Conservation (phyloP, 129 eudicot species). For the Flaveria trinervia region DNA sequence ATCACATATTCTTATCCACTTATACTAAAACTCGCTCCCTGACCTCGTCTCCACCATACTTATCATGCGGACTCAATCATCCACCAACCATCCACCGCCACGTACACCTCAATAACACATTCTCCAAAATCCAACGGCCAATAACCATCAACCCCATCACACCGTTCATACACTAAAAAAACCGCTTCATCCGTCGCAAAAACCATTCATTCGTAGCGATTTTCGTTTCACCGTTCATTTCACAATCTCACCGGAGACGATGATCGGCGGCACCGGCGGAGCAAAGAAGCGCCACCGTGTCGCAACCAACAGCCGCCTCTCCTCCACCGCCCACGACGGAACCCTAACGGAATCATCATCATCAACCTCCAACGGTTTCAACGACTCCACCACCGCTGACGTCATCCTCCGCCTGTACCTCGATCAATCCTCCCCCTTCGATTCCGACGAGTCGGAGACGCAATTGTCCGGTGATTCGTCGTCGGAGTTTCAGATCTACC, state of each 20-base stretch:
- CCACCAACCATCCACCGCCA: slow-evolving; percentile 8
- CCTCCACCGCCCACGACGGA: slow-evolving; percentile 46
- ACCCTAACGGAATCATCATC: slow-evolving; percentile 43
- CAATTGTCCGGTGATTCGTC: slow-evolving; percentile 34
- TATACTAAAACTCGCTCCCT: background rate
- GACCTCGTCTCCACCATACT: slow-evolving; percentile 12
- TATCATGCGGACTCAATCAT: background rate
- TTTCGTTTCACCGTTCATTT: slow-evolving; percentile 14
- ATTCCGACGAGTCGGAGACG: slow-evolving; percentile 44
- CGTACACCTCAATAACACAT: background rate
- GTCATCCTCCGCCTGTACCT: slow-evolving; percentile 66
- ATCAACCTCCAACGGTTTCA: slow-evolving; percentile 45
- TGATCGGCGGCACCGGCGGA: slow-evolving; percentile 35
- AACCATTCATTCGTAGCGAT: background rate
- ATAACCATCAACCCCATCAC: background rate
- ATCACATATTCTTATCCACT: slow-evolving; percentile 10
- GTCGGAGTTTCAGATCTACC: slow-evolving; percentile 54
- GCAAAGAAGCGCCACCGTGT: slow-evolving; percentile 60
- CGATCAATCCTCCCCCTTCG: slow-evolving; percentile 44
- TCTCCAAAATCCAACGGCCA: slow-evolving; percentile 2
- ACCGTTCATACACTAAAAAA: slow-evolving; percentile 9
- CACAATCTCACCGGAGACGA: slow-evolving; percentile 14
- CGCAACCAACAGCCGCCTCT: slow-evolving; percentile 45
- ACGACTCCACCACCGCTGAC: slow-evolving; percentile 76
- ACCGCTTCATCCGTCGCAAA: slow-evolving; percentile 13